phyloP scores from a whole-genome alignment of 164 flowering plant genomes.

The Stephania yunnanensis region DNA sequence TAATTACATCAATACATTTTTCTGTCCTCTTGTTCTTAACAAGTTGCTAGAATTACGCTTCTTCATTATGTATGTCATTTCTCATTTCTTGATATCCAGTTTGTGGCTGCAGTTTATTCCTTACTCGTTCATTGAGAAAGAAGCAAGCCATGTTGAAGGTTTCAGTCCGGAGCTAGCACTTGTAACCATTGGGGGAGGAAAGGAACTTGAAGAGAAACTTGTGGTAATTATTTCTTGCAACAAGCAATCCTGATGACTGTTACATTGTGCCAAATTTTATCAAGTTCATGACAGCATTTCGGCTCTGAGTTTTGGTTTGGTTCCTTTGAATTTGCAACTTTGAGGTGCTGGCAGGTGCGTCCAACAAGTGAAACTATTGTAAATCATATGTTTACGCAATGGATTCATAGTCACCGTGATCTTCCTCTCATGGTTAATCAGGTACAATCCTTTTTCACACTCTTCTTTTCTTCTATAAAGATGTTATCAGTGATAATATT shows the following conservation, averaged over 20 bases:
- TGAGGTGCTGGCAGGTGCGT: constrained; percentile 96
- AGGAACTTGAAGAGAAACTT: constrained; percentile 96
- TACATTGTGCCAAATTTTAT: not conserved
- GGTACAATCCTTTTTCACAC: constrained; percentile 32
- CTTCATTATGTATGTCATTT: not conserved
- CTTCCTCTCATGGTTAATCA: constrained; percentile 96
- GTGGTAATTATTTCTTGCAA: constrained; percentile 53
- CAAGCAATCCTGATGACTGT: not conserved
- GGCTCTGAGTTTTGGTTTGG: constrained; percentile 55
- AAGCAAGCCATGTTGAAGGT: constrained; percentile 98
- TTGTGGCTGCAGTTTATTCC: constrained; percentile 77
- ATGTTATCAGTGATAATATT: not conserved
- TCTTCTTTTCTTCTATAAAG: not conserved
- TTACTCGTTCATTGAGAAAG: constrained; percentile 96
- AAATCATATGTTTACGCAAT: constrained; percentile 96
- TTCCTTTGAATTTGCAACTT: constrained; percentile 37
- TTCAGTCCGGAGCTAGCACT: constrained; percentile 96
- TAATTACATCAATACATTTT: not conserved
- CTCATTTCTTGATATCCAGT: not conserved
- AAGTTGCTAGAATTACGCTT: not conserved
- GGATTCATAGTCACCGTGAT: constrained; percentile 97
- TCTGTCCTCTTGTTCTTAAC: not conserved
- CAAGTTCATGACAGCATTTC: constrained; percentile 8
- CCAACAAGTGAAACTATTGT: constrained; percentile 99
- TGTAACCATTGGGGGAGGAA: constrained; percentile 97